Evolutionary conservation across 768 basidiomycete species (phyloP), one percentile per base, ranked within the genome.

Genomic region (Punctularia strigosozonata): DNA sequence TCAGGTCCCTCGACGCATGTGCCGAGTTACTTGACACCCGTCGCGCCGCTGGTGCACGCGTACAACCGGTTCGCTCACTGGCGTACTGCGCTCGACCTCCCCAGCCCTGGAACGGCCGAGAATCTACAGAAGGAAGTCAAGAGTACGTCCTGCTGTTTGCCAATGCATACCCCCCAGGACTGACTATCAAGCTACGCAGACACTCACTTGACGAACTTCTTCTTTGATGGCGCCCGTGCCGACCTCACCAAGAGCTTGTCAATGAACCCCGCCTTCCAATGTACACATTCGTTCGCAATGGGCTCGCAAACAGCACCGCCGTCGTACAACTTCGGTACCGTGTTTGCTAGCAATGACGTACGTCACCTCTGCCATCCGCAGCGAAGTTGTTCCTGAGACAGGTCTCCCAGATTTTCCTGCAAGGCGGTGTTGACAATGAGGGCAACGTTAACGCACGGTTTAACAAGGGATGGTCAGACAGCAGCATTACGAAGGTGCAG

Each of bases 191-290:
- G 25, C 25, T 39, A 14, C 18, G 40, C 59, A 97, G 92, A 75
- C 39, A 94, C 90, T 10, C 89, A 89, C 52, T 63, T 97, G 36
- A 84, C 81, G 32, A 95, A 94, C 66, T 94, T 83, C 65, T 77
- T 90, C 54, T 98, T 98, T 59, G 95, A 99, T 66, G 95, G 95
- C 47, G 95, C 85, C 20, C 73, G 92, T 49, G 95, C 94, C 23
- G 95, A 99, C 67, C 68, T 98, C 50, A 83, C 87, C 35, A 99
- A 98, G 65, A 81, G 75, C 50, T 69, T 98, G 50, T 94, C 90
- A 21, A 71, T 83, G 58, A 87, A 77, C 58, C 95, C 95, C n/a
- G 77, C 86, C 37, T 98, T 98, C 75, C 94, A 98, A 68, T 84
- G 97, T 50, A 92, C 91, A 44, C 95, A 99, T 60, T 86, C 90